Conservation (phyloP, 306 rosid genomes). For the Prunus davidiana region DNA sequence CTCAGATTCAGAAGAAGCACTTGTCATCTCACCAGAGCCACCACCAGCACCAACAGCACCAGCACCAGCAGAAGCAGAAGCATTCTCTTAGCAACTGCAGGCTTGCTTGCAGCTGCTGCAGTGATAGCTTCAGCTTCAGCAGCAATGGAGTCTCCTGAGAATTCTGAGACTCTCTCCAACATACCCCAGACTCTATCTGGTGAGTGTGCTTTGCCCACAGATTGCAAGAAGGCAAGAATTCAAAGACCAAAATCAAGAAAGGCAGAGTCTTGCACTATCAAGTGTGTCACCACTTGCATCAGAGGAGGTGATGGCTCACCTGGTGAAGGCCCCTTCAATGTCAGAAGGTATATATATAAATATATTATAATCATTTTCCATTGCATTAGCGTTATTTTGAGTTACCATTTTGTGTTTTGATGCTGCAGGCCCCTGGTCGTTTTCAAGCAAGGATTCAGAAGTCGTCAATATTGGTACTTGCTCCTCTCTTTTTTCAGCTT, state of each 20-base stretch:
- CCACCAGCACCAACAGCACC: constrained; percentile 1
- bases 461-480: constrained; percentile 80
- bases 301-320: constrained; percentile 93
- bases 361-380: background rate
- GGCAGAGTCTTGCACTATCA: constrained; percentile 83
- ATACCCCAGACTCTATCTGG: constrained; percentile 87
- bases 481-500: background rate
- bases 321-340: constrained; percentile 88
- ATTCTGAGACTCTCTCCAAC: constrained; percentile 61
- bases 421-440: constrained; percentile 69
- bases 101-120: constrained; percentile 42
- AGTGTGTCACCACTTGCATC: constrained; percentile 89
- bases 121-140: constrained; percentile 31
- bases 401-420: background rate
- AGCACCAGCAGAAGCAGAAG: constrained; percentile 9
- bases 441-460: constrained; percentile 93
- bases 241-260: constrained; percentile 83
- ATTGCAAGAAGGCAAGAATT: constrained; percentile 64
- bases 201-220: constrained; percentile 47
- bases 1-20: background rate
- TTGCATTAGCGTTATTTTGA: background rate
- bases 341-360: constrained; percentile 47
- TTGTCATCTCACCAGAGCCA: constrained; percentile 6
- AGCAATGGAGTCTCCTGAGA: constrained; percentile 21
- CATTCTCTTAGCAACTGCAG: constrained; percentile 22